Percentiles rank a stretch among this genome's conserved stretches.
Conservation (phyloP, 371 early-diverging fungal genomes). For the Coemansia sp. region DNA sequence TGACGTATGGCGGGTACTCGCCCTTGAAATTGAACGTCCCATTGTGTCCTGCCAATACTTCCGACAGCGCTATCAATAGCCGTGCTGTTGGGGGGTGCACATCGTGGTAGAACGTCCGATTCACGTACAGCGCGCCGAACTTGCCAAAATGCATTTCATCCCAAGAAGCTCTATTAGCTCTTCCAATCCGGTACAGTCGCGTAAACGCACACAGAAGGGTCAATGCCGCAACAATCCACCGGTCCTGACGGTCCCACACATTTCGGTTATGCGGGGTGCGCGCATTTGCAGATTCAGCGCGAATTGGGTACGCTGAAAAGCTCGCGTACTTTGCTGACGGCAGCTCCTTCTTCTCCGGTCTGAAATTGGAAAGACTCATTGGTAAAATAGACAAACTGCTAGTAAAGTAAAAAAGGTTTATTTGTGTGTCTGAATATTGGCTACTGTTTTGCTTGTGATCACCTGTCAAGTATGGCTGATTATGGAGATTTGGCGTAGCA, state of each 20-base stretch:
- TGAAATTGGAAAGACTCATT: too few relatives aligned
- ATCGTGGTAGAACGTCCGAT: slow-evolving; percentile 95
- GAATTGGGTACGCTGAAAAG: too few relatives aligned
- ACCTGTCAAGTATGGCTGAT: too few relatives aligned
- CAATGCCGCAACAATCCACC: slow-evolving; percentile 14
- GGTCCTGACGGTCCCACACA: slow-evolving; percentile 7
- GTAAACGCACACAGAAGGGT: slow-evolving; percentile 57
- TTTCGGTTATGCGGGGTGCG: slow-evolving; percentile 42
- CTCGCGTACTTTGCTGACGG: too few relatives aligned
- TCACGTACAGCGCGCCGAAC: slow-evolving; percentile 90
- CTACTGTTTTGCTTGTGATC: too few relatives aligned
- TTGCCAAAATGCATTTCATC: slow-evolving; percentile 85
- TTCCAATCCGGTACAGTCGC: slow-evolving; percentile 73
- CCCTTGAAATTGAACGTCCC: slow-evolving; percentile 87
- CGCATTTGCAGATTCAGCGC: background rate
- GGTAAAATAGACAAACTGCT: too few relatives aligned
- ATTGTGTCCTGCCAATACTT: slow-evolving; percentile 81
- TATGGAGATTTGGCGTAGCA: too few relatives aligned
- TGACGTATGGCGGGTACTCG: slow-evolving; percentile 86
- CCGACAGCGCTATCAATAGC: slow-evolving; percentile 90
- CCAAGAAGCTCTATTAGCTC: slow-evolving; percentile 16
- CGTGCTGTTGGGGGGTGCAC: slow-evolving; percentile 93
- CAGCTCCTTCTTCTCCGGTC: too few relatives aligned
- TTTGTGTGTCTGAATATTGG: too few relatives aligned
- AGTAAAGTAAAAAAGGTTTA: too few relatives aligned